phyloP scores from a whole-genome alignment of 495 filamentous ascomycete genomes.

The Podospora appendiculata region DNA sequence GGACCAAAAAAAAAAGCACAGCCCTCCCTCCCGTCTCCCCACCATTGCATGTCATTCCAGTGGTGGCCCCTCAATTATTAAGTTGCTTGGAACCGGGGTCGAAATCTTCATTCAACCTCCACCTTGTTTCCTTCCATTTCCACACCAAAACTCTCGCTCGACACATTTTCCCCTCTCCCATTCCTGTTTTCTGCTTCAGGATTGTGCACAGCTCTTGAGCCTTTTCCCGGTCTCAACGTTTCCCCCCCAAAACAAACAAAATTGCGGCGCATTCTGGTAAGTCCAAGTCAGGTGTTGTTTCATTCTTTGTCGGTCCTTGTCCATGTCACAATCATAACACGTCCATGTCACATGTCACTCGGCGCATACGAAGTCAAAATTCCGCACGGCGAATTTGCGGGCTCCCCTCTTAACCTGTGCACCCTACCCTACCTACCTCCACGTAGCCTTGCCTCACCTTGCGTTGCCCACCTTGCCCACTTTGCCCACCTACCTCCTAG shows the following conservation, averaged over 20 bases:
- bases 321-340: too few species aligned
- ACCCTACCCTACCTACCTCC: too few species aligned
- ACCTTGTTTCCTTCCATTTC: background rate
- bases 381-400: too few species aligned
- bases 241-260: background rate
- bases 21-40: slow-evolving; percentile 19
- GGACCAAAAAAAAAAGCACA: slow-evolving; percentile 12
- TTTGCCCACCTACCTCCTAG: too few species aligned
- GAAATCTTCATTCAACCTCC: background rate
- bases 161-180: background rate
- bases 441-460: too few species aligned
- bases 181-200: background rate
- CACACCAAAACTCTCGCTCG: background rate
- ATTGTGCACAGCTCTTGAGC: background rate
- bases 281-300: too few species aligned
- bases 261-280: background rate
- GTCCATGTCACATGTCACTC: too few species aligned
- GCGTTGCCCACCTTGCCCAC: too few species aligned
- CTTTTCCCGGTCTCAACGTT: background rate
- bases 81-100: slow-evolving; percentile 3
- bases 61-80: slow-evolving; percentile 20
- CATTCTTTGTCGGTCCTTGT: too few species aligned
- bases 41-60: slow-evolving; percentile 6
- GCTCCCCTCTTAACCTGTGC: too few species aligned
- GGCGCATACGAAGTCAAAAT: too few species aligned